Base-by-base conservation (phyloP, 2,329 filamentous ascomycete genomes). In the Alternaria brassicae region DNA sequence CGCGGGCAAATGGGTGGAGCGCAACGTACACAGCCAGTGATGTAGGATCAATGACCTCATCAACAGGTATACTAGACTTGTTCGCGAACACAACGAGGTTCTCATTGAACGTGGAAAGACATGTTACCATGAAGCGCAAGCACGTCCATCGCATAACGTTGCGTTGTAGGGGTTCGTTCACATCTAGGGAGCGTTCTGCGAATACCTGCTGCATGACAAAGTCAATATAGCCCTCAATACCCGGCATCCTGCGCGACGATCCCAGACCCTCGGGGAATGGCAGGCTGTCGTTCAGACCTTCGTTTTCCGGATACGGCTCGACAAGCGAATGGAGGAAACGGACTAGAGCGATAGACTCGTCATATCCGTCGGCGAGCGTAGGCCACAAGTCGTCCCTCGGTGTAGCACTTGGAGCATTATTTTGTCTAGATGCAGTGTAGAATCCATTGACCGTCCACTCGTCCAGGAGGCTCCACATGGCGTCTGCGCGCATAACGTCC, bases 201-300 rank as follows among this genome's bases (percentile, higher is more conserved):
- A 96, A 91, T 15, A 96, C 87, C 56, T 89, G 86, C 15, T 92
- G 92, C 63, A 98, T 80, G 19, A 93, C 89, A 74, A 95, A 97
- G 78, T 99, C 96, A 56, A 98, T 84, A 70, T 97, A 99, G 2
- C 91, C 88, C 60, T 97, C 93, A 61, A 99, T 92, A 2, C 96
- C 95, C 13, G 93, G 88, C 79, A 89, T 88, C 53, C 95, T 88
- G 69, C 89, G 91, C 10, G 88, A 85, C 15, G 88, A 87, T 4
- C 94, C 93, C 8, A 99, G 83, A 39, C 86, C 88, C 76, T 97
- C 93, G 0, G 94, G 92, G 72, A 97, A 99, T 0, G 94, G 90
- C 3, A 99, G 81, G 1, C 83, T 84, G 72, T 98, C 91, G 63
- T 90, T 89, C 8, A 93, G 81, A 0, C 85, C 83, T 37, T 82